Base-by-base conservation (phyloP, 2,329 filamentous ascomycete genomes). In the Chaetomium olivaceum region DNA sequence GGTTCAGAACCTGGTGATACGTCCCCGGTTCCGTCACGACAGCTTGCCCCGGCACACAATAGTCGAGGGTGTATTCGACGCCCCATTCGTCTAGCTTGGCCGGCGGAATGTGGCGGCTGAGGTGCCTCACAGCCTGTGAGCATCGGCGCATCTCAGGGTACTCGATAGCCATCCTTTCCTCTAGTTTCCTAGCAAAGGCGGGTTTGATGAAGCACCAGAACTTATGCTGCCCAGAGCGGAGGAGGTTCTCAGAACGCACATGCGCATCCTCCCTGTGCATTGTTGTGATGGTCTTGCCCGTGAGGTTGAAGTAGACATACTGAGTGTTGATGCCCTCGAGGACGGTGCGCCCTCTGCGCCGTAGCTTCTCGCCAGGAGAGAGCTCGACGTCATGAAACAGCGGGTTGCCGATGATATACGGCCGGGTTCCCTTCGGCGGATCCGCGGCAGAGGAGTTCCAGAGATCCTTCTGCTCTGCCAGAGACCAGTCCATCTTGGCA, bases 201-300 rank as follows among this genome's bases (percentile, higher is more conserved):
- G 71, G 71, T 61, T 73, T 73, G 55, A 73, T 62, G 60, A 73
- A 73, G 48, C 71, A 73, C 71, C 71, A 73, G 27, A 73, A 72
- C 62, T 73, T 73, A 55, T 72, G 70, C 58, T 71, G 64, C 16
- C 71, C 71, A 4, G 69, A 72, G 12, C 71, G 69, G 12, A 73
- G 67, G 23, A 73, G 64, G 57, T 73, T 73, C 56, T 73, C 71
- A 14, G 71, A 73, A 16, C 71, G 70, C 31, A 73, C 71, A 54
- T 73, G 71, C 9, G 71, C 71, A 56, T 73, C 71, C 58, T 73
- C 71, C 56, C 70, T 65, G 62, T 73, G 71, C 71, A 73, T 73
- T 3, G 70, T 71, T 11, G 71, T 73, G 64, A 73, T 70, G 21
- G 71, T 73, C 46, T 70, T 71, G 39, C 69, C 70, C 6, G 62